phyloP scores from a whole-genome alignment of 805 yeast genomes.

The Candida cerambycidarum region DNA sequence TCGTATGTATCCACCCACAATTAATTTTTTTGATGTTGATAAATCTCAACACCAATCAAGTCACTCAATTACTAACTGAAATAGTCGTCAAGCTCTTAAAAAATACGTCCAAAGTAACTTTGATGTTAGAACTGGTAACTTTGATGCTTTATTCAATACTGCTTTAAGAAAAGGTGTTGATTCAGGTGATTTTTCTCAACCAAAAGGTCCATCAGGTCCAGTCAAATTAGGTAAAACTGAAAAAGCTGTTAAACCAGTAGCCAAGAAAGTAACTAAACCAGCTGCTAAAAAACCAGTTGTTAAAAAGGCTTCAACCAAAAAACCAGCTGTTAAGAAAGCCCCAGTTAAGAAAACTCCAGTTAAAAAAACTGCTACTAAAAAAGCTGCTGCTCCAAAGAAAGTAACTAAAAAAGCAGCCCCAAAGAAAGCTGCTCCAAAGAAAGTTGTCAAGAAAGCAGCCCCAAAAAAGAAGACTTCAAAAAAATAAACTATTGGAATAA shows the following conservation, averaged over 20 bases:
- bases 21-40: too few relatives aligned
- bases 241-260: conserved; percentile 20
- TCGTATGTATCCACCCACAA: conserved; percentile 42
- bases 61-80: conserved; percentile 15
- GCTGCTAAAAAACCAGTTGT: conserved; percentile 17
- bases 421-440: conserved; percentile 22
- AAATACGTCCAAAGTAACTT: conserved; percentile 70
- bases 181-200: conserved; percentile 74
- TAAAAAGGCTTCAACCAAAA: conserved; percentile 20
- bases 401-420: conserved; percentile 16
- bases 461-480: conserved; percentile 16
- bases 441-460: conserved; percentile 19
- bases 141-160: conserved; percentile 72
- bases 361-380: conserved; percentile 11
- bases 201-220: conserved; percentile 90
- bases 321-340: conserved; percentile 23
- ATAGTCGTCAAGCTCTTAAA: conserved; percentile 82
- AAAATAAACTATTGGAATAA: neutral
- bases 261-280: conserved; percentile 17
- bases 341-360: conserved; percentile 15
- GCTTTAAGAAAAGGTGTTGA: conserved; percentile 82
- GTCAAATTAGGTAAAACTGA: conserved; percentile 60
- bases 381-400: conserved; percentile 18
- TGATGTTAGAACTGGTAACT: conserved; percentile 58
- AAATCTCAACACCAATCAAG: too few relatives aligned